These are phyloP conservation scores for Aspergillus kassunensis DNA, from an alignment of 495 filamentous ascomycete genomes.

Conservation along the genomic window DNA sequence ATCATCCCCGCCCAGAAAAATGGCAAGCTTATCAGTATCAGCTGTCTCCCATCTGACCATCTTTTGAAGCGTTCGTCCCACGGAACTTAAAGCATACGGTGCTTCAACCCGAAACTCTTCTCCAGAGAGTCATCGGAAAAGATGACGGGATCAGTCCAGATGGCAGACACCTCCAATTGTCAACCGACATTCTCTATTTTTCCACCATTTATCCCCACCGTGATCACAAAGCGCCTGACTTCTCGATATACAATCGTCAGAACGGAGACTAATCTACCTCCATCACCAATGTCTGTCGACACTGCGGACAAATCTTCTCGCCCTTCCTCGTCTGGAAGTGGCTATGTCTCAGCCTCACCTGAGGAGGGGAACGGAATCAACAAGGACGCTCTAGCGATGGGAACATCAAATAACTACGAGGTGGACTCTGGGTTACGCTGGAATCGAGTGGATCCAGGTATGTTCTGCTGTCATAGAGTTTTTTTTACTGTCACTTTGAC, in stretches of 20 bases:
- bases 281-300: background rate
- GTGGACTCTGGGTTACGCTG: slow-evolving; percentile 36
- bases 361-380: slow-evolving; percentile 5
- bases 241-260: slow-evolving; percentile 7
- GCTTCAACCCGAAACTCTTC: background rate
- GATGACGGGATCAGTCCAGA: slow-evolving; percentile 11
- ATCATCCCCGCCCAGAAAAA: background rate
- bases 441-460: slow-evolving; percentile 41
- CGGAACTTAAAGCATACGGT: background rate
- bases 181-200: slow-evolving; percentile 16
- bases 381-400: slow-evolving; percentile 1
- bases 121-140: background rate
- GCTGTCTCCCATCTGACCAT: background rate
- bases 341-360: background rate
- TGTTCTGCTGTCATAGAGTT: slow-evolving; percentile 5
- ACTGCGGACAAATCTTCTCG: background rate
- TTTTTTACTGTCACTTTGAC: background rate
- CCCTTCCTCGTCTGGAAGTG: slow-evolving; percentile 6
- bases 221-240: slow-evolving; percentile 31
- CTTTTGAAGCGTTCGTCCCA: background rate
- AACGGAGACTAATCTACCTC: background rate
- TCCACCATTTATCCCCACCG: slow-evolving; percentile 28
- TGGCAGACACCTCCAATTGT: slow-evolving; percentile 11
- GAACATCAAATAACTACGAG: slow-evolving; percentile 26
- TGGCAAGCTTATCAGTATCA: slow-evolving; percentile 10